These are phyloP conservation scores for Sapria himalayana DNA, from an alignment of 345 rosid species.

Conservation along the genomic window DNA sequence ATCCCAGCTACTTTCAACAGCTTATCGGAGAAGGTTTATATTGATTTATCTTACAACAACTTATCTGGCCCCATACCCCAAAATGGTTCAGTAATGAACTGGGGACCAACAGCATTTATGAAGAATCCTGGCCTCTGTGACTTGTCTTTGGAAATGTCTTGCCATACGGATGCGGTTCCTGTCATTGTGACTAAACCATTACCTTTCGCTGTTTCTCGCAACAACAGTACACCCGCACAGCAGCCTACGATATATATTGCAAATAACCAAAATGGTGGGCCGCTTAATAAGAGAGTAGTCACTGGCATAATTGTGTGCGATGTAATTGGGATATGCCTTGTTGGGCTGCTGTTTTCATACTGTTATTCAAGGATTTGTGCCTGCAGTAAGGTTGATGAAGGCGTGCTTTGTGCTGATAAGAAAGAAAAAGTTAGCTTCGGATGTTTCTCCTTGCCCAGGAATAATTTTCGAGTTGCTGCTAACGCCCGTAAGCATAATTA, in stretches of 20 bases:
- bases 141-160: constrained; percentile 64
- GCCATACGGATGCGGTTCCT: constrained; percentile 26
- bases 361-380: constrained; percentile 52
- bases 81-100: constrained; percentile 76
- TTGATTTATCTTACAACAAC: constrained; percentile 68
- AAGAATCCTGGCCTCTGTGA: constrained; percentile 85
- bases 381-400: constrained; percentile 16
- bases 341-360: constrained; percentile 67
- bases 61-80: constrained; percentile 93
- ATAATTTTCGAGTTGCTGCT: constrained; percentile 53
- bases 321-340: constrained; percentile 62
- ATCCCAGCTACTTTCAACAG: constrained; percentile 73
- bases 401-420: constrained; percentile 30
- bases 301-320: constrained; percentile 61
- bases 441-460: constrained; percentile 64
- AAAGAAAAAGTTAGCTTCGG: constrained; percentile 30
- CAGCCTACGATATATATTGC: constrained; percentile 15
- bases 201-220: constrained; percentile 51
- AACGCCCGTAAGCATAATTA: constrained; percentile 64
- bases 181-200: constrained; percentile 33
- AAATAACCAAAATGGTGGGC: constrained; percentile 24
- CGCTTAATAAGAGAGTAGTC: constrained; percentile 41
- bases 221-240: constrained; percentile 26
- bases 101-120: constrained; percentile 86
- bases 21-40: constrained; percentile 89